phyloP scores from a whole-genome alignment of 345 rosid genomes.

The Bretschneidera sinensis region DNA sequence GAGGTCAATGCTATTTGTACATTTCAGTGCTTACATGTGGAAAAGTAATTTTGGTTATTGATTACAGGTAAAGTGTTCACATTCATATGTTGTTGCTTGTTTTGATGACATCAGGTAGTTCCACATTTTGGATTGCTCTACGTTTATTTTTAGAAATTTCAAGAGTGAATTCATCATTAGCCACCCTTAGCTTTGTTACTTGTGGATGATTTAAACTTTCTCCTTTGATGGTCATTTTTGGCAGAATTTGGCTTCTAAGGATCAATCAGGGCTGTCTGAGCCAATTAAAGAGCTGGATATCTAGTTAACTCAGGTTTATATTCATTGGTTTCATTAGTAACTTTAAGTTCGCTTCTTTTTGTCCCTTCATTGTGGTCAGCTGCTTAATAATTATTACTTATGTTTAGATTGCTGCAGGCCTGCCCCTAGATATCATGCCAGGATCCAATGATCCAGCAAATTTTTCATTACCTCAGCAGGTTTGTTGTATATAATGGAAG shows the following conservation, averaged over 20 bases:
- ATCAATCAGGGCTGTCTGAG: constrained; percentile 70
- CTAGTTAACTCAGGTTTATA: constrained; percentile 84
- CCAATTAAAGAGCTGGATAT: constrained; percentile 86
- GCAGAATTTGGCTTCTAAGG: constrained; percentile 78
- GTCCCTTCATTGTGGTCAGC: constrained; percentile 2
- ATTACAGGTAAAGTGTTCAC: too few species aligned
- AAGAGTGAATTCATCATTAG: too few species aligned
- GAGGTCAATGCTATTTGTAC: background rate
- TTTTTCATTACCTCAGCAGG: constrained; percentile 94
- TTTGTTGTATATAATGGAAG: constrained; percentile 18
- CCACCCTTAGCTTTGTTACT: too few species aligned
- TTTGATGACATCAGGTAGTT: too few species aligned
- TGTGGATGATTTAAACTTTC: constrained; percentile 3
- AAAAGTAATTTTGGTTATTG: background rate
- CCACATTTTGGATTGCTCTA: too few species aligned
- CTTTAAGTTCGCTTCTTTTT: constrained; percentile 7
- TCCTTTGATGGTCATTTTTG: constrained; percentile 20
- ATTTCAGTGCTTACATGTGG: background rate
- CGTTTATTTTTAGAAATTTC: too few species aligned
- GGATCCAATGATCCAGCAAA: constrained; percentile 94
- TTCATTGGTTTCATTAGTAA: constrained; percentile 15
- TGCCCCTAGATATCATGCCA: constrained; percentile 93
- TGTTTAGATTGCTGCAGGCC: constrained; percentile 80
- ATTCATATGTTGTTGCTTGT: too few species aligned
- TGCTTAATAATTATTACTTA: constrained; percentile 12